Percentiles rank a stretch among this genome's conserved stretches.
These are phyloP conservation scores for Beauveria medogensis DNA, from an alignment of 2,329 filamentous ascomycete genomes.

Conservation along the genomic window DNA sequence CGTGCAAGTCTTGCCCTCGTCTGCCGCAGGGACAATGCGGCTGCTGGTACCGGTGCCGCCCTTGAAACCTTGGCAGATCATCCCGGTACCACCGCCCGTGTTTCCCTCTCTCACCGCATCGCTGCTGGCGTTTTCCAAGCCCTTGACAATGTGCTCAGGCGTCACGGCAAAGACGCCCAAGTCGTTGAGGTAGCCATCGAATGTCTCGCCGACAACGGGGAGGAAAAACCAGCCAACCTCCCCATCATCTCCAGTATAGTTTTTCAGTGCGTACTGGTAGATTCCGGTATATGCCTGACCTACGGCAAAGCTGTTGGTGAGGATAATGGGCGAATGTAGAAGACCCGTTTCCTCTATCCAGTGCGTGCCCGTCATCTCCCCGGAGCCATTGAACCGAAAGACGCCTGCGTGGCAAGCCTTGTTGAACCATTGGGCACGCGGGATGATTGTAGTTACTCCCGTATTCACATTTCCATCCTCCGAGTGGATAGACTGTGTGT, in stretches of 20 bases:
- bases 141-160: constrained; percentile 41
- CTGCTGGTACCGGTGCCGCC: constrained; percentile 55
- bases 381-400: constrained; percentile 51
- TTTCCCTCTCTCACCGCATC: constrained; percentile 50
- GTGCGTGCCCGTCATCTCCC: constrained; percentile 50
- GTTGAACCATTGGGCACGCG: constrained; percentile 30
- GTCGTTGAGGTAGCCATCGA: constrained; percentile 51
- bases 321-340: constrained; percentile 44
- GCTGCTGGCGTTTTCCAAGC: constrained; percentile 40
- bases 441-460: constrained; percentile 36
- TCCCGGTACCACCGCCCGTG: constrained; percentile 54
- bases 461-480: constrained; percentile 28
- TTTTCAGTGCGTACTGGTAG: constrained; percentile 44
- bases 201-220: constrained; percentile 53
- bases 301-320: constrained; percentile 48
- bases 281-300: constrained; percentile 48
- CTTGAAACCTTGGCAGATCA: constrained; percentile 57
- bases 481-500: constrained; percentile 30
- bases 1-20: constrained; percentile 34
- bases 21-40: constrained; percentile 28
- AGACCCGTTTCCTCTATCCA: constrained; percentile 51
- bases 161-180: constrained; percentile 45
- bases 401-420: constrained; percentile 33
- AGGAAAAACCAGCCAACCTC: constrained; percentile 43
- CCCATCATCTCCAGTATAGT: constrained; percentile 31